These are phyloP conservation scores for Vigna radiata DNA, from an alignment of 306 rosid genomes.

Conservation along the genomic window DNA sequence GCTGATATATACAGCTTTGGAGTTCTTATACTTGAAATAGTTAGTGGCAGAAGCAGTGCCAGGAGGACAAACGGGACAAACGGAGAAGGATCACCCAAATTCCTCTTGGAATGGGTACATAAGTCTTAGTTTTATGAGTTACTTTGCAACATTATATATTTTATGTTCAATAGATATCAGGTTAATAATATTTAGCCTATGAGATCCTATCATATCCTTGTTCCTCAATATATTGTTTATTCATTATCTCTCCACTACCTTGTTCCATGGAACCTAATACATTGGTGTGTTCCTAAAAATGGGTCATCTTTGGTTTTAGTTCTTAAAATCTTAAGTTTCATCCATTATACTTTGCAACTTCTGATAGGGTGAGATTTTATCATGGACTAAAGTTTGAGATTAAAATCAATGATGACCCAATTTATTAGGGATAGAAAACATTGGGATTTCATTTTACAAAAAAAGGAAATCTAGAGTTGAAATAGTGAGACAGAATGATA, in stretches of 20 bases:
- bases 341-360: not conserved
- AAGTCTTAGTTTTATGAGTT: constrained; percentile 15
- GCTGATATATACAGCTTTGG: constrained; percentile 97
- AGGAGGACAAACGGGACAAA: constrained; percentile 52
- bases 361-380: not conserved
- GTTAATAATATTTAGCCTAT: not conserved
- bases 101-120: constrained; percentile 82
- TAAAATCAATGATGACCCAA: not conserved
- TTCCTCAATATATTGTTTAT: not conserved
- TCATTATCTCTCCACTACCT: not conserved
- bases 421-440: not conserved
- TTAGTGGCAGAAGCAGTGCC: constrained; percentile 81
- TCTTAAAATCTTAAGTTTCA: not conserved
- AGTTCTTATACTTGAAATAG: constrained; percentile 80
- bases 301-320: not conserved
- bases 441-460: no score
- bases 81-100: constrained; percentile 62
- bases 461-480: no score
- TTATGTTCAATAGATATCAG: not conserved
- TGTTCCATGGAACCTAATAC: not conserved
- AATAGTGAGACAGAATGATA: no score
- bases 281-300: not conserved
- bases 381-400: not conserved
- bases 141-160: constrained; percentile 3
- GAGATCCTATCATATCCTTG: not conserved